Conservation (phyloP, 257 asterid genomes). For the Petunia axillaris region DNA sequence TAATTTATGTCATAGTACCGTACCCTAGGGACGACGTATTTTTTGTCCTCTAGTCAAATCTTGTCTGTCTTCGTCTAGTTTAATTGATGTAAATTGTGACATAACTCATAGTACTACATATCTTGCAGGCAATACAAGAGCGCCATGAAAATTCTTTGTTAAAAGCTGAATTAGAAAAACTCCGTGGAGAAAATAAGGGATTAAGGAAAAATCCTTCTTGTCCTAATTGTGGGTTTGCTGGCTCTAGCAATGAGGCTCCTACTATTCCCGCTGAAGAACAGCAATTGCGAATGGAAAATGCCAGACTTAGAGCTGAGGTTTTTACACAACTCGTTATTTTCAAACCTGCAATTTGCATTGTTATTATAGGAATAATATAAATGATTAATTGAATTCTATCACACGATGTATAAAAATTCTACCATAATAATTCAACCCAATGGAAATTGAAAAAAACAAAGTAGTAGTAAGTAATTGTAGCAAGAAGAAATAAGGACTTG, state of each 20-base stretch:
- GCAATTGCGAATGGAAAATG: conserved; percentile 67
- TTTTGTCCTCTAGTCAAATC: conserved; percentile 4
- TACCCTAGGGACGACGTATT: background rate
- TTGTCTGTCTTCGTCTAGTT: background rate
- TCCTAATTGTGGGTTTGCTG: conserved; percentile 63
- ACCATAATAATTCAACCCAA: no score
- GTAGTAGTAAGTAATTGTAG: background rate
- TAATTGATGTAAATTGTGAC: background rate
- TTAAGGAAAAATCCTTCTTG: conserved; percentile 60
- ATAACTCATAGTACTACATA: background rate
- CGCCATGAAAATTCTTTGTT: conserved; percentile 83
- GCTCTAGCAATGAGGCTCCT: conserved; percentile 42
- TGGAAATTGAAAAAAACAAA: background rate
- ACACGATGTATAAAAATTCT: no score
- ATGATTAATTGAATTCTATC: background rate
- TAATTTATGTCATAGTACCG: background rate
- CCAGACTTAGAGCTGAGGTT: conserved; percentile 73
- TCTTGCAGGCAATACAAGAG: conserved; percentile 81
- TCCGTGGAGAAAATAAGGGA: conserved; percentile 61
- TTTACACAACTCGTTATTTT: background rate
- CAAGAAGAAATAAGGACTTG: background rate
- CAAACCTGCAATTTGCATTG: background rate
- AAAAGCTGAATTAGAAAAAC: conserved; percentile 76
- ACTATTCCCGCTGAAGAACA: conserved; percentile 49
- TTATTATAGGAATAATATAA: background rate